A percentile compares a stretch with the other conserved stretches of the same genome.
Evolutionary conservation across 306 rosid species (phyloP).

Genomic region (Fragaria vesca): DNA sequence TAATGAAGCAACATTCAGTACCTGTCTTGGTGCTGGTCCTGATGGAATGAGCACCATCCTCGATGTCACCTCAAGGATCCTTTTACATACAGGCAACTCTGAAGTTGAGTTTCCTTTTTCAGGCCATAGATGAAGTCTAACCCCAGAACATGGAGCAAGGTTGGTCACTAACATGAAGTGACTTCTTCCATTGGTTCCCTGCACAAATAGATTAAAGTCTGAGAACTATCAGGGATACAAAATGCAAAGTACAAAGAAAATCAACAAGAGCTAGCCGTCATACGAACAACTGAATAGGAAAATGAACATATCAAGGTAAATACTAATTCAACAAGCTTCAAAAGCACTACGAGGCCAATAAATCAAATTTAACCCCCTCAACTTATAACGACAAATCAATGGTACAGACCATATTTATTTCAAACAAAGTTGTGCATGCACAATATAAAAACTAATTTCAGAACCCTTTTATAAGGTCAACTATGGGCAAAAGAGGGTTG

Average conservation of each 20-base stretch:
- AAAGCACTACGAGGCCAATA: not conserved
- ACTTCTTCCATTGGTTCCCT: slow-evolving; percentile 83
- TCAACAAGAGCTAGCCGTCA: slow-evolving; percentile 10
- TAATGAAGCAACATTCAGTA: slow-evolving; percentile 25
- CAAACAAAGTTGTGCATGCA: not conserved
- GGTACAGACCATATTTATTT: not conserved
- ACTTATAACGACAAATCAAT: not conserved
- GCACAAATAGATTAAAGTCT: slow-evolving; percentile 35
- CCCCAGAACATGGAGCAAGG: slow-evolving; percentile 95
- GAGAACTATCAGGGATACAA: slow-evolving; percentile 20
- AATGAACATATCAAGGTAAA: not conserved
- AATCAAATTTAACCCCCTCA: slow-evolving; percentile 1
- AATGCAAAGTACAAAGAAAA: slow-evolving; percentile 20
- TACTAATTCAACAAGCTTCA: not conserved
- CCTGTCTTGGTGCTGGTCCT: slow-evolving; percentile 97
- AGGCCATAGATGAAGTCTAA: slow-evolving; percentile 93
- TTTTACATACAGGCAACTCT: slow-evolving; percentile 50
- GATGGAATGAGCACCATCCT: slow-evolving; percentile 96
- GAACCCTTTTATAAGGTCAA: not conserved
- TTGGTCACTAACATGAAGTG: slow-evolving; percentile 95
- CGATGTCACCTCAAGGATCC: slow-evolving; percentile 82
- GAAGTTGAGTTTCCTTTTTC: slow-evolving; percentile 70
- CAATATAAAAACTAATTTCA: not conserved
- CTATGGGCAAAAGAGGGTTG: not conserved
- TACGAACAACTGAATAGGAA: not conserved